Evolutionary conservation across 1,139 yeast species (phyloP), one percentile per base, ranked within the genome.

Genomic region (Magnusiomyces clavatus): DNA sequence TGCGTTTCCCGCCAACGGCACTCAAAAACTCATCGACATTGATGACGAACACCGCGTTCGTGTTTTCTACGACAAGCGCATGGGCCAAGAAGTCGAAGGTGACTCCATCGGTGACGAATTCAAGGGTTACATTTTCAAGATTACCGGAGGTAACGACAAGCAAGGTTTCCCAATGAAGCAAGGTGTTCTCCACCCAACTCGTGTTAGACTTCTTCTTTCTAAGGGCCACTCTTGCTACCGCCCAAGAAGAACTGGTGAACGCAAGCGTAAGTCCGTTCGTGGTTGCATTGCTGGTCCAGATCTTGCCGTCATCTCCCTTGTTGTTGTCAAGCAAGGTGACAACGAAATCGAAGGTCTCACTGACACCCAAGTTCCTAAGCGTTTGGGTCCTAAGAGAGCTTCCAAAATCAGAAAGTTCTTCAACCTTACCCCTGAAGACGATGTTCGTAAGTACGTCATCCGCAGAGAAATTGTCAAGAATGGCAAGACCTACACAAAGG

Each of bases 91-190:
- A 80, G 96, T 92, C 73, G 96, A 89, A 73, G 98, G 97, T 77
- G 98, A 92, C 79, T 77, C 88, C 64, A 86, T 92, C 69, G 95
- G 96, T 72, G 98, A 94, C 70, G 97, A 90, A 80, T 90, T 90
- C 94, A 90, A 89, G 80, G 98, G 98, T 72, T 92, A 92, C 90
- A 77, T 89, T 74, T 90, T 92, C 87, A 92, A 83, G 82, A 90
- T 92, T 77, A 80, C 97, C 68, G 98, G 98, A 74, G 98, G 98
- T 85, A 94, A 94, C 86, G 98, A 92, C 82, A 92, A 92, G 81
- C 98, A 92, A 82, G 98, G 98, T 82, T 94, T 92, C 96, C 97
- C 98, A 80, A 92, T 94, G 98, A 92, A 90, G 79, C 98, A 92
- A 81, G 97, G 97, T 84, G 98, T 92, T 65, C 81, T 92, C 83